phyloP scores from a whole-genome alignment of 257 asterid genomes.

The Rehmannia glutinosa region DNA sequence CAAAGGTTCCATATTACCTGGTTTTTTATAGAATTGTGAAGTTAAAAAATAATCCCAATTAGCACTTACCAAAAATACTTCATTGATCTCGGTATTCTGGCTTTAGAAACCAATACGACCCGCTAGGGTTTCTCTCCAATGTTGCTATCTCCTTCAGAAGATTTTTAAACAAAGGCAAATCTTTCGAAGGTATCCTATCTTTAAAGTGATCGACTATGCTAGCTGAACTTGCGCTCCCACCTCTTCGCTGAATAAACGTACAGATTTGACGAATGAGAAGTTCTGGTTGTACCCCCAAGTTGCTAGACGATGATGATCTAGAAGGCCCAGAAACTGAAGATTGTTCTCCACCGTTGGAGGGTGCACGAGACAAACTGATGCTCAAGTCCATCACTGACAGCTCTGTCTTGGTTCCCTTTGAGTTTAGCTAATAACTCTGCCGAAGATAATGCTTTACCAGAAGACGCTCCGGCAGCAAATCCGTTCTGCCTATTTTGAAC shows the following conservation, averaged over 20 bases:
- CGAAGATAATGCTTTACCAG: slow-evolving; percentile 86
- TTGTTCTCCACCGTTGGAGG: slow-evolving; percentile 32
- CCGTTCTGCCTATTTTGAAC: slow-evolving; percentile 29
- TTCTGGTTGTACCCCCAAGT: slow-evolving; percentile 59
- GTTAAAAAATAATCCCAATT: neutral
- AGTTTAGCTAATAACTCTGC: slow-evolving; percentile 72
- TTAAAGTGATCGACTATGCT: slow-evolving; percentile 70
- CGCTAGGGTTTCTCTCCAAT: slow-evolving; percentile 60
- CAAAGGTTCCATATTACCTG: no score
- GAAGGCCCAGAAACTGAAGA: slow-evolving; percentile 30
- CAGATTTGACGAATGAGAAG: slow-evolving; percentile 84
- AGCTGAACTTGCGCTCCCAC: slow-evolving; percentile 73
- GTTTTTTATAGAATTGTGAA: no score
- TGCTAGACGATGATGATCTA: slow-evolving; percentile 33
- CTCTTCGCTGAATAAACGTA: slow-evolving; percentile 72
- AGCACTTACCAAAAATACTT: neutral
- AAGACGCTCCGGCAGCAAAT: slow-evolving; percentile 63
- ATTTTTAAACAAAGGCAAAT: slow-evolving; percentile 76
- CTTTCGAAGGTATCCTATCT: slow-evolving; percentile 76
- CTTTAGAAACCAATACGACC: slow-evolving; percentile 78
- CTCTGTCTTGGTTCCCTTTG: slow-evolving; percentile 60
- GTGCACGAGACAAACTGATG: slow-evolving; percentile 53
- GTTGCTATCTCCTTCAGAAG: slow-evolving; percentile 88
- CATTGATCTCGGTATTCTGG: slow-evolving; percentile 57
- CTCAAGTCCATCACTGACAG: slow-evolving; percentile 64